Base-by-base conservation (phyloP, 495 filamentous ascomycete genomes). In the Penicillium dipodomyicola region DNA sequence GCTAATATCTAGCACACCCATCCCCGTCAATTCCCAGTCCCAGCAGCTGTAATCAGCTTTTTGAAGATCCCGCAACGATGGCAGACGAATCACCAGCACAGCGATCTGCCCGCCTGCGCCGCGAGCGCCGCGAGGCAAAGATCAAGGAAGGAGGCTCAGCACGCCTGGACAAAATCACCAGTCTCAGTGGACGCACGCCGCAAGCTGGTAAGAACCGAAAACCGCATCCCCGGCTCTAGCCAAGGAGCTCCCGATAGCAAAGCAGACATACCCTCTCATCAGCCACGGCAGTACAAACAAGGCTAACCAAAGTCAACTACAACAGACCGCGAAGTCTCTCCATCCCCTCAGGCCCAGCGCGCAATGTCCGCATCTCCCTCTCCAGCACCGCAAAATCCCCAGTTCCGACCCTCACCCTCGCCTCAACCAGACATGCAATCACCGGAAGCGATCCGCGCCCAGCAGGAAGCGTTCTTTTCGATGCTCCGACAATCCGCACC, bases 101-200 rank as follows among this genome's bases (percentile, higher is more conserved):
- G 59, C 69, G 88, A 59, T 86, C 93, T 68, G 88, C 90, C 25
- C 88, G 91, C 19, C 79, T 91, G 37, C 91, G 93, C 60, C 92
- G 94, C 60, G 92, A 96, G 70, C 86, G 91, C 37, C 84, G 91
- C 22, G 89, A 96, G 72, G 90, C 92, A 29, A 96, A 96, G 76
- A 87, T 97, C 72, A 86, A 83, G 62, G 89, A 87, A 54, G 89
- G 87, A 49, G 94, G 90, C 37, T 83, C 84, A 33, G 81, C 85
- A 23, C 81, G 94, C 59, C 77, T 99, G 54, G 86, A 92, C 56
- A 89, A 85, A 63, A 97, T 99, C 75, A 91, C 89, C 22, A 87
- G 85, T 22, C 62, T 91, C 44, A 87, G 84, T 35, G 89, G 90
- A 50, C 82, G 89, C 35, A 65, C 83, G n/a, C 70, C 73, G n/a